Percentiles rank a stretch among this genome's conserved stretches.
phyloP scores from a whole-genome alignment of 2,329 filamentous ascomycete genomes.

The Fusarium denticulatum region DNA sequence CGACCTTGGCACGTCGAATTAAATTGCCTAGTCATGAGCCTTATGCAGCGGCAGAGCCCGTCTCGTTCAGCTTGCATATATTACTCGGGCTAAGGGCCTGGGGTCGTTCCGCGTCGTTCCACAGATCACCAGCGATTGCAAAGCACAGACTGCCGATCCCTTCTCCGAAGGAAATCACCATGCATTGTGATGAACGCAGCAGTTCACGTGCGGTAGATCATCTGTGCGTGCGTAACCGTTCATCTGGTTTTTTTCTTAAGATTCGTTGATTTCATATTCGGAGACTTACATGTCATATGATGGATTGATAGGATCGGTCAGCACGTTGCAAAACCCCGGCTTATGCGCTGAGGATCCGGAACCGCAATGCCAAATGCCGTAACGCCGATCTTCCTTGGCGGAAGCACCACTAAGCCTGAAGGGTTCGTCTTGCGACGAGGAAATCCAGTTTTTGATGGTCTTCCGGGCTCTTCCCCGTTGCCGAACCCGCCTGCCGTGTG shows the following conservation, averaged over 20 bases:
- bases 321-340: not conserved
- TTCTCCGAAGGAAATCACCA: not conserved
- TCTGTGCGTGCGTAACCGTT: not conserved
- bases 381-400: conserved; percentile 1
- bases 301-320: not conserved
- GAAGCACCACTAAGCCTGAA: not conserved
- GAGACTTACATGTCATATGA: not conserved
- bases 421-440: not conserved
- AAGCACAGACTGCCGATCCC: conserved; percentile 3
- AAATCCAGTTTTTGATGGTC: not conserved
- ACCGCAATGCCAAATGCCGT: not conserved
- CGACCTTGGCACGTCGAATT: not conserved
- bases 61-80: not conserved
- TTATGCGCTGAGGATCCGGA: conserved; percentile 5
- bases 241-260: not conserved
- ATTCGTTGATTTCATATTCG: not conserved
- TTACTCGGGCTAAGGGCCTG: not conserved
- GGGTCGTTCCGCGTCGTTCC: not conserved
- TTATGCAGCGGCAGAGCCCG: not conserved
- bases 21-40: not conserved
- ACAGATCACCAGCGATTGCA: not conserved
- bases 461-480: not conserved
- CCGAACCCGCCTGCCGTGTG: not conserved
- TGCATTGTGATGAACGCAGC: not conserved
- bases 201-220: not conserved